Evolutionary conservation across 441 rosid genomes (phyloP), one percentile per base, ranked within the genome.

Genomic region (Gossypium gossypioides): DNA sequence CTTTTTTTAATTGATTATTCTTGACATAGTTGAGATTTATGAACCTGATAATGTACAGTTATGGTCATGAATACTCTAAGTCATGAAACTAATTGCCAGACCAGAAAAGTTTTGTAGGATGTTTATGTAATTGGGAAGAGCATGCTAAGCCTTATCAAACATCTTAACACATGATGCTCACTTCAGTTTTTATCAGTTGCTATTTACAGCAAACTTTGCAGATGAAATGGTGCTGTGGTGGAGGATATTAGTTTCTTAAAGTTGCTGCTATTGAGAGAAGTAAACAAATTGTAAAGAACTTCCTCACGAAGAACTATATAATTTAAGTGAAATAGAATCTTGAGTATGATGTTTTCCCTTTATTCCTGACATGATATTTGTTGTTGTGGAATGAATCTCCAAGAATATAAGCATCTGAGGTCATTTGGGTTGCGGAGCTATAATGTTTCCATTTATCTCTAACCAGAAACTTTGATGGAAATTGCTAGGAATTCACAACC

Each of bases 241-340:
- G 29, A 68, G 29, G 44, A 32, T 68, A 32, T 52, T 32, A 69
- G 72, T 32, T 54, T 29, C 50, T 52, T 13, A 60, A 9, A 15
- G 51, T 22, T 54, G 71, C 72, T 24, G 61, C 55, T 44, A 71
- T 19, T 55, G 71, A 22, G 61, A 70, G 42, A 63, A 57, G 48
- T 42, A 61, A 8, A 32, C 22, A 61, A 60, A 60, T 29, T 29
- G 5, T 27, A n/a, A 60, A 16, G 24, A 19, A 60, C 13, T 60
- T 60, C 32, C 37, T 18, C 51, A 9, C 6, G 19, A 63, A 40
- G 68, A 63, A 15, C 10, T 12, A 56, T 22, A 56, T 22, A 24
- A 15, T 21, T 44, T 42, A 62, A 34, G 40, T 18, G 10, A 50
- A 27, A 16, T 24, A 6, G 46, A 64, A 4, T 66, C 2, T 65